Evolutionary conservation across 352 stramenopile species (phyloP), one percentile per base, ranked within the genome.

Genomic region (Phytophthora pistaciae): DNA sequence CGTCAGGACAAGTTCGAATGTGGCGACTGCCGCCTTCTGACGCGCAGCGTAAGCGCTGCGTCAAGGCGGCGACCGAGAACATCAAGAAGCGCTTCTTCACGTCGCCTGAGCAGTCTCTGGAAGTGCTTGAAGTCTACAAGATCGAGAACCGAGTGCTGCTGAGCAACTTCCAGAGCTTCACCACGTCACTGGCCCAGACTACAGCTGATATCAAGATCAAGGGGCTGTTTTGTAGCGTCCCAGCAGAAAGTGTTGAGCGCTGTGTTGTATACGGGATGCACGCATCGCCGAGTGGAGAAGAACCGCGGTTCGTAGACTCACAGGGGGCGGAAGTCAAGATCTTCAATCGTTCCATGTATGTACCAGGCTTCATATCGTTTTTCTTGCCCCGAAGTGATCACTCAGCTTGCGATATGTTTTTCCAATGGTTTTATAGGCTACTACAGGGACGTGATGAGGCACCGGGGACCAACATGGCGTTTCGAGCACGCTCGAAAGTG

Each of bases 121-220:
- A 93, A n/a, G 86, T 96, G 8, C 60, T 87, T 25, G 82, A 91
- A 31, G 89, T 96, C 38, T 96, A 85, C 66, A 95, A 95, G 56
- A 84, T 96, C 60, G 87, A 95, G 55, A 94, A 96, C 60, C 68
- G 70, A 11, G 74, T 76, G 46, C 36, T 95, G 20, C 55, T 96
- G 10, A 62, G 85, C 29, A 64, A 59, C 9, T 95, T 95, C 40
- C 87, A 93, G 60, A 72, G 56, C 16, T 83, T 82, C 62, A 77
- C 83, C 23, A 60, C 46, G 13, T 55, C 66, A 1, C 49, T 83
- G 5, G 18, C 68, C 4, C 53, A 66, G 13, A 55, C 66, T 2
- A 18, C 36, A 0, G 27, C 52, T 0, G 70, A 75, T 11, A 64
- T 74, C 10, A 91, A 91, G 66, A 85, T 96, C 66, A 96, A 95